These are phyloP conservation scores for Russula sp. DNA, from an alignment of 768 basidiomycete species.

Conservation along the genomic window DNA sequence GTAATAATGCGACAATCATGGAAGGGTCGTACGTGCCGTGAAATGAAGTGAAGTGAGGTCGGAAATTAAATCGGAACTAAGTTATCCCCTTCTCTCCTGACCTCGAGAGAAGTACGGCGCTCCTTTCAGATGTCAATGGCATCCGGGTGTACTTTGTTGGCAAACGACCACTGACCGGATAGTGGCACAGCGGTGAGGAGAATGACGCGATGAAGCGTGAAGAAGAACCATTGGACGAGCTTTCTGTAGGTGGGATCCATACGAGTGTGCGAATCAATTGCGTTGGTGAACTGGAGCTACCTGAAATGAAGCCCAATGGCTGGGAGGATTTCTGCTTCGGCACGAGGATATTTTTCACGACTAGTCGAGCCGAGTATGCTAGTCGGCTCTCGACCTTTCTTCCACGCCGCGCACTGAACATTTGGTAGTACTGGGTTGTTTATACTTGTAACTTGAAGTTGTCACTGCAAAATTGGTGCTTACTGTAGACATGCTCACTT, in stretches of 20 bases:
- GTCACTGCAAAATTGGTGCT: no score
- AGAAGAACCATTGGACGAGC: not conserved
- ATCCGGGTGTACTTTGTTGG: conserved; percentile 8
- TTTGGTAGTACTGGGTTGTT: no score
- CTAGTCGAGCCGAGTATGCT: not conserved
- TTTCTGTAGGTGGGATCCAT: not conserved
- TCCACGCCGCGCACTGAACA: no score
- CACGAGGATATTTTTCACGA: not conserved
- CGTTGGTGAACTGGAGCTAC: conserved; percentile 6
- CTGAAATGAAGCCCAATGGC: not conserved
- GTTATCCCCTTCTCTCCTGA: conserved; percentile 2
- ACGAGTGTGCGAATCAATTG: not conserved
- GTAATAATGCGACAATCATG: no score
- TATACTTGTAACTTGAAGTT: no score
- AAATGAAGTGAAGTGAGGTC: no score
- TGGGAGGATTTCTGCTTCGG: not conserved
- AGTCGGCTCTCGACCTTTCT: not conserved
- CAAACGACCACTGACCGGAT: not conserved
- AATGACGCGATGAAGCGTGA: not conserved
- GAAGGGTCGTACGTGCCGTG: no score
- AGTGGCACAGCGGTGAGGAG: not conserved
- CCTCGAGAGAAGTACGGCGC: not conserved
- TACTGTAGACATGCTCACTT: no score
- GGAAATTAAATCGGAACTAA: no score
- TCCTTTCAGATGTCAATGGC: not conserved